These are phyloP conservation scores for Agroathelia rolfsii DNA, from an alignment of 1,284 basidiomycete genomes.

Conservation along the genomic window DNA sequence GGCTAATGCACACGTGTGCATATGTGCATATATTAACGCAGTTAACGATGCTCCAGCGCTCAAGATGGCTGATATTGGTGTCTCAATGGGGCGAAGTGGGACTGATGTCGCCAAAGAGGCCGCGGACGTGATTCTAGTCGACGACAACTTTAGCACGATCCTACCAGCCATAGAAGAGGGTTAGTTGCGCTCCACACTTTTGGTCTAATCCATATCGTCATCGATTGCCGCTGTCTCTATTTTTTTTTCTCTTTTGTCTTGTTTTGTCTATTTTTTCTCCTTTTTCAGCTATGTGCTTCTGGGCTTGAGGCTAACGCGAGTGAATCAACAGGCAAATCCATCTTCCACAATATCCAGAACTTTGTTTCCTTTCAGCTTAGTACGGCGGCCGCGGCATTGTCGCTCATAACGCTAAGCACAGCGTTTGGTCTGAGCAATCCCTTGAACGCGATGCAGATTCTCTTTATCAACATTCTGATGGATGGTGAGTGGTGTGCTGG, in stretches of 20 bases:
- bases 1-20: neutral
- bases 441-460: constrained; percentile 96
- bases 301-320: constrained; percentile 2
- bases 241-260: constrained; percentile 1
- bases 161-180: constrained; percentile 94
- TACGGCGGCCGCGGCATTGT: constrained; percentile 89
- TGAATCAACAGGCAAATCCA: constrained; percentile 70
- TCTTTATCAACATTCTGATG: constrained; percentile 99
- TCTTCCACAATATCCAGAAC: constrained; percentile 98
- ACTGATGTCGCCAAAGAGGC: constrained; percentile 99
- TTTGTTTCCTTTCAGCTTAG: constrained; percentile 96
- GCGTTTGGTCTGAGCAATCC: constrained; percentile 85
- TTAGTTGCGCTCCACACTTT: too few species aligned
- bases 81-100: constrained; percentile 94
- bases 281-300: too few species aligned
- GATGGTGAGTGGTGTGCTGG: constrained; percentile 57
- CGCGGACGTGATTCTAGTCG: constrained; percentile 92
- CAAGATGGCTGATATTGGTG: constrained; percentile 96
- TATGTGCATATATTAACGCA: constrained; percentile 18
- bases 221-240: constrained; percentile 2
- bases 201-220: too few species aligned
- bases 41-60: constrained; percentile 97
- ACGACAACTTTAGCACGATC: constrained; percentile 95
- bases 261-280: neutral
- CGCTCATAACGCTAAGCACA: constrained; percentile 91